Base-by-base conservation (phyloP, 306 rosid genomes). In the Argentina anserina region DNA sequence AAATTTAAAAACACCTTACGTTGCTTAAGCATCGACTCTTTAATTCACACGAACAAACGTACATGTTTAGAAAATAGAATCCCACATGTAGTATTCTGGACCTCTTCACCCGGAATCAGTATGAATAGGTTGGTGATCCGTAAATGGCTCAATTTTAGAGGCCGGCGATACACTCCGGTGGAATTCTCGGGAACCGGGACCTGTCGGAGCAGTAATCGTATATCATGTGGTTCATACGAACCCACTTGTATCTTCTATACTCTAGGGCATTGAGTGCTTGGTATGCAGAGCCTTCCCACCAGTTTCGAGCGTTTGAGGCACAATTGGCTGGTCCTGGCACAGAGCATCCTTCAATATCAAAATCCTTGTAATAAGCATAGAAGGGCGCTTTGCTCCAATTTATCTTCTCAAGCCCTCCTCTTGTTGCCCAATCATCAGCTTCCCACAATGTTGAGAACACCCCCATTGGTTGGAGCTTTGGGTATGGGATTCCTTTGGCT, bases 331-430 rank as follows among this genome's bases (percentile, higher is more conserved):
- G 88, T 39, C 97, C 97, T 0, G 98, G 97, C 1, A 90, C 88
- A 0, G 83, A 9, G 49, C 98, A 93, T 0, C 97, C 98, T 75
- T 93, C 98, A 17, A 93, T 90, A 75, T 93, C 96, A 49, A 93
- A 89, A 70, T 93, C 98, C 65, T 79, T 93, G 86, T 90, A 93
- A 34, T 90, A 87, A 40, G 98, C 85, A 14, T 55, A 71, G 84
- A 93, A 93, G 0, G 98, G 98, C 46, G 98, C 94, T 77, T 86
- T 89, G 72, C 85, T 87, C 98, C 98, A 93, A 75, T 93, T 74
- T 14, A 93, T 93, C 87, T 93, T 93, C 85, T 93, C 98, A n/a
- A 93, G 76, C 3, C 98, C 98, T 9, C 98, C 98, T 74, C 98
- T 89, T 3, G 98, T 93, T 10, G 98, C 98, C 98, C 98, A 93